Evolutionary conservation across 1,284 basidiomycete genomes (phyloP), one percentile per base, ranked within the genome.

Genomic region (Macrocystidia cucumis): DNA sequence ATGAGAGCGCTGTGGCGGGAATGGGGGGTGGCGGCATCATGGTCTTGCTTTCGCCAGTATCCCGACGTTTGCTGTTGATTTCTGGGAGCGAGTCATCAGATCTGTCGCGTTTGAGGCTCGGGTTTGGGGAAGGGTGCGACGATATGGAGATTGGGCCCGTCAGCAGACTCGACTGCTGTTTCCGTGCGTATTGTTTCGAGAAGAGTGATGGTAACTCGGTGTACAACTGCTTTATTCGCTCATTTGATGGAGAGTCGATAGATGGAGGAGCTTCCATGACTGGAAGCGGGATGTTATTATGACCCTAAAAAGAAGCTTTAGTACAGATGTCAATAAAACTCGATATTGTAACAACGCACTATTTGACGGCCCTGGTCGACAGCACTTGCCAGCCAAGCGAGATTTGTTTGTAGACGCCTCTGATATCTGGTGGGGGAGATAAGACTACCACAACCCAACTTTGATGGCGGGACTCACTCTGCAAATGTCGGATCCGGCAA

Each of bases 301-400:
- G 51, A 33, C 44, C 52, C 60, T 62, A 37, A 27, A 30, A 28
- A 22, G 25, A 9, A 26, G 34, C 20, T 42, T 14, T 37, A 11
- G 23, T 24, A 18, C 9, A 26, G 9, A 29, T 13, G 13, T 2
- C 1, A 30, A n/a, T 5, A 29, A 17, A 13, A 12, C 28, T 26
- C 34, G 21, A 16, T 38, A 26, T 23, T 16, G 32, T 19, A 25
- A 23, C 5, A 18, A 57, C 69, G 42, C 55, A 72, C 73, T 27
- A 58, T 59, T 51, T 64, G 62, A 26, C 63, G 65, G 31, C 52
- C 60, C 18, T 64, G 63, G 45, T 84, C 81, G 22, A 71, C 76
- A 18, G 69, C 70, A 13, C 70, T 65, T 31, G 78, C 78, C 41
- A 84, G 57, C 76, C 78, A 86, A 1, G 67, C 60, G 7, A 86